A percentile compares a stretch with the other conserved stretches of the same genome.
These are phyloP conservation scores for Orbilia ellipsospora DNA, from an alignment of 2,329 filamentous ascomycete species.

Conservation along the genomic window DNA sequence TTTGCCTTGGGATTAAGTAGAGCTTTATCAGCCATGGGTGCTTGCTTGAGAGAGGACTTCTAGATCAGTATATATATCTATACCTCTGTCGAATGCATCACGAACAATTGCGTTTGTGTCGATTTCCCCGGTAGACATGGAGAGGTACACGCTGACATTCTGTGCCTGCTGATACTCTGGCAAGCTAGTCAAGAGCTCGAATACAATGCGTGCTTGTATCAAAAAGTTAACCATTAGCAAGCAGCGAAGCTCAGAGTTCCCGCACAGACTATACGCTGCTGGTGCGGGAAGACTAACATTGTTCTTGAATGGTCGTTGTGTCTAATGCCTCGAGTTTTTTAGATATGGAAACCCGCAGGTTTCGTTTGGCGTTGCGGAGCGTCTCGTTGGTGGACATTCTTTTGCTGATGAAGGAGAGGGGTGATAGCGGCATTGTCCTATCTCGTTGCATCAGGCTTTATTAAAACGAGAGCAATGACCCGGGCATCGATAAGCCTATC, in stretches of 20 bases:
- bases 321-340: conserved; percentile 23
- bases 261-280: not conserved
- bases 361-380: conserved; percentile 38
- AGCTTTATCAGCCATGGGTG: not conserved
- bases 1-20: conserved; percentile 70
- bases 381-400: conserved; percentile 44
- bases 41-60: not conserved
- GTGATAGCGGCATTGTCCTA: conserved; percentile 12
- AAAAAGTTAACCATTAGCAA: too few relatives aligned
- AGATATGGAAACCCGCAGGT: conserved; percentile 28
- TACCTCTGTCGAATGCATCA: conserved; percentile 72
- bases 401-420: conserved; percentile 23
- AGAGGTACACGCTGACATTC: conserved; percentile 86
- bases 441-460: too few relatives aligned
- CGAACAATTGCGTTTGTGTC: conserved; percentile 84
- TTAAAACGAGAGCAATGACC: too few relatives aligned
- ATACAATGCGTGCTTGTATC: conserved; percentile 21
- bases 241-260: too few relatives aligned
- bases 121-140: conserved; percentile 89
- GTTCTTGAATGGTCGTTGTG: conserved; percentile 26
- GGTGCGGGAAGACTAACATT: conserved; percentile 28
- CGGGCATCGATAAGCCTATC: too few relatives aligned
- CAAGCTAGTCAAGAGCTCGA: conserved; percentile 46
- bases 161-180: conserved; percentile 75
- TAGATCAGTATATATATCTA: not conserved